Evolutionary conservation across 73 alveolate species (phyloP).

Genomic region (Blepharisma japonicum): DNA sequence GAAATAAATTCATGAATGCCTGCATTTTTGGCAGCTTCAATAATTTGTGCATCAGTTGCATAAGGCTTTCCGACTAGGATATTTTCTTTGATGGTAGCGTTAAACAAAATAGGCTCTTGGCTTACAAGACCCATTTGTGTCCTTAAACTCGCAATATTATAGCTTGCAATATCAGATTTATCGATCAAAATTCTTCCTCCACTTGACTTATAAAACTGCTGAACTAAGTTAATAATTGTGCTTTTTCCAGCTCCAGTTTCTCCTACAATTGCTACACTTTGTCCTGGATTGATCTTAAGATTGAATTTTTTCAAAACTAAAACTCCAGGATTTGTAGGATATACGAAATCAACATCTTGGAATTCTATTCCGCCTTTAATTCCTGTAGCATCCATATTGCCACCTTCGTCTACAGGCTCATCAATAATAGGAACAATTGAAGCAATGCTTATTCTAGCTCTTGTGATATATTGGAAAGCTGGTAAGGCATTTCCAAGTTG

Average conservation of each 20-base stretch:
- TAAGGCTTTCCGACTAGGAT: conserved; percentile 71
- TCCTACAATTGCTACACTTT: conserved; percentile 84
- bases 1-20: conserved; percentile 56
- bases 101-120: conserved; percentile 90
- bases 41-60: conserved; percentile 82
- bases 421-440: conserved; percentile 1
- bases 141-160: conserved; percentile 58
- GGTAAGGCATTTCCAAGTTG: conserved; percentile 18
- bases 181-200: conserved; percentile 73
- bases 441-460: background rate
- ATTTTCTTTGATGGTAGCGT: conserved; percentile 71
- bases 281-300: conserved; percentile 67
- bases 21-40: conserved; percentile 77
- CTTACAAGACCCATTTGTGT: conserved; percentile 83
- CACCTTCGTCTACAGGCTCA: background rate
- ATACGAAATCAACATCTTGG: conserved; percentile 80
- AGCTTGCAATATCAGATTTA: conserved; percentile 56
- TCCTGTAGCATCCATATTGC: conserved; percentile 24
- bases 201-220: conserved; percentile 86
- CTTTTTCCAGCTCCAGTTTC: conserved; percentile 93
- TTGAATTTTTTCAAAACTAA: conserved; percentile 50
- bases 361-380: conserved; percentile 86
- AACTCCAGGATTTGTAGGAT: conserved; percentile 64
- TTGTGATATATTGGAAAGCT: conserved; percentile 8
- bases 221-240: conserved; percentile 81